Evolutionary conservation across 306 rosid genomes (phyloP).

Genomic region (Fragaria vesca): DNA sequence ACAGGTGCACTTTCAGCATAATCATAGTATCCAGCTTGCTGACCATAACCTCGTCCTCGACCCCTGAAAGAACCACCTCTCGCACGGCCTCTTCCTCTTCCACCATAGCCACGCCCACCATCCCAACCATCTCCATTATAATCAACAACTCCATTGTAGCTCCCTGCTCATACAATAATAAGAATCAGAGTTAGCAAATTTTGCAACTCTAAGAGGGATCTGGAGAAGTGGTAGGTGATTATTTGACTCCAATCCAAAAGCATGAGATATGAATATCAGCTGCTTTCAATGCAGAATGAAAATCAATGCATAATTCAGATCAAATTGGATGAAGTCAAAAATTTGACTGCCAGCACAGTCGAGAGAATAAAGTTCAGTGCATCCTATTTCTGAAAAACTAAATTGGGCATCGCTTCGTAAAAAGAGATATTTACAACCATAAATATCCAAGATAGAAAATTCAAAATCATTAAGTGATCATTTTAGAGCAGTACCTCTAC

Average conservation of each 20-base stretch:
- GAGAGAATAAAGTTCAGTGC: not conserved
- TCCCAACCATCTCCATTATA: slow-evolving; percentile 77
- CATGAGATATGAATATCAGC: not conserved
- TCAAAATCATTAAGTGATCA: not conserved
- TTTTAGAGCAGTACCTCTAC: slow-evolving; percentile 51
- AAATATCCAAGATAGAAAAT: not conserved
- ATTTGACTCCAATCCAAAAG: not conserved
- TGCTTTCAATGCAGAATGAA: not conserved
- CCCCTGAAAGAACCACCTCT: slow-evolving; percentile 59
- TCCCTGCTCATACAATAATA: slow-evolving; percentile 37
- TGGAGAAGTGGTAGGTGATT: not conserved
- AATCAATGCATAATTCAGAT: not conserved
- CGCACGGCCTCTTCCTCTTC: slow-evolving; percentile 70
- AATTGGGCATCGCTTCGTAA: not conserved
- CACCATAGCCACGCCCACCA: slow-evolving; percentile 68
- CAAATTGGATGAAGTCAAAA: not conserved
- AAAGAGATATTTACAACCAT: not conserved
- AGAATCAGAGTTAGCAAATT: slow-evolving; percentile 12
- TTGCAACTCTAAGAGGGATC: not conserved
- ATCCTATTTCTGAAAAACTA: not conserved
- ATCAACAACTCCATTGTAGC: slow-evolving; percentile 63
- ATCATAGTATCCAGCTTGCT: slow-evolving; percentile 47
- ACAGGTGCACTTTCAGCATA: slow-evolving; percentile 64
- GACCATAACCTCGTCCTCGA: slow-evolving; percentile 63
- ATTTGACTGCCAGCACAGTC: not conserved